Base-by-base conservation (phyloP, 345 rosid species). In the Citrus glauca region DNA sequence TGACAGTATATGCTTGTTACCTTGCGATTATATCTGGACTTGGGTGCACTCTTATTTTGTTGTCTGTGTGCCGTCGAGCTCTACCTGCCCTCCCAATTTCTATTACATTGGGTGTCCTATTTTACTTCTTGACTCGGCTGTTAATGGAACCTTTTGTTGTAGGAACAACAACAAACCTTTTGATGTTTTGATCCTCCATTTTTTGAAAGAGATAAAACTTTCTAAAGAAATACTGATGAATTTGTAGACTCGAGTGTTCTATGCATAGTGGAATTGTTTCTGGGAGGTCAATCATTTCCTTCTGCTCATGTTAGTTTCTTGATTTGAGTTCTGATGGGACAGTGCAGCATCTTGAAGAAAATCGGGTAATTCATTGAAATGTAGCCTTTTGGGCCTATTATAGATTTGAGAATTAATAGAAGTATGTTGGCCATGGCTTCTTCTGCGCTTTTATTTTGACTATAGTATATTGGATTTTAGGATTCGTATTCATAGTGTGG, bases 41-140 rank as follows among this genome's bases (percentile, higher is more conserved):
- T 71, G 99, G 95, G 56, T 96, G 97, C 91, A 96, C 99, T 69
- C 98, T 96, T 65, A 91, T 96, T 53, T 86, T 96, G 91, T 84
- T 96, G 86, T 88, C 97, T 1, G 92, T 94, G 66, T 87, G 89
- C 82, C 92, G 83, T 73, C 87, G 82, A 82, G 99, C 99, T 78
- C 84, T 95, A 75, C 98, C 99, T 24, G 99, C 99, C 30, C 99
- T 95, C 73, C 99, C 99, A 14, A 91, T 95, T 72, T 95, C 99
- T 10, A 93, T 95, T 79, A 73, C 91, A 70, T 74, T 95, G 75
- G 99, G 99, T 59, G 89, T 94, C 69, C 55, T 91, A 71, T 95
- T 95, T 80, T 95, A 95, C 88, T 95, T 95, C 91, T 86, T 94
- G 89, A 95, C 98, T 48, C 87, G 97, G 76, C 83, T 95, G 74